phyloP scores from a whole-genome alignment of 805 yeast genomes.

The Metschnikowia lunata region DNA sequence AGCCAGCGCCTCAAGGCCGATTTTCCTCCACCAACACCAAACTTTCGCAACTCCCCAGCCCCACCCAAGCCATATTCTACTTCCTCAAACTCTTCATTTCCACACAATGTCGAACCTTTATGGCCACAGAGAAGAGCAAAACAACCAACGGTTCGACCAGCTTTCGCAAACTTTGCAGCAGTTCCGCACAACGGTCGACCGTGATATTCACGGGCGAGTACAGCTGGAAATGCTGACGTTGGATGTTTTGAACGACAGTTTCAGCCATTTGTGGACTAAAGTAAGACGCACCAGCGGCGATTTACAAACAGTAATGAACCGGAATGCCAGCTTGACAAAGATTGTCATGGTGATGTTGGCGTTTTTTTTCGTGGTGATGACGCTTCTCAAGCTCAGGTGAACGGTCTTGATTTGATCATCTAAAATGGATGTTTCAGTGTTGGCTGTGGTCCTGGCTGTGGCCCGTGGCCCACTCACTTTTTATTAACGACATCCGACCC shows the following conservation, averaged over 20 bases:
- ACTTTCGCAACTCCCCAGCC: too few species aligned
- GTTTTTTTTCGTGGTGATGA: conserved; percentile 36
- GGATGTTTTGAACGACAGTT: conserved; percentile 37
- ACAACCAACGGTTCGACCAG: conserved; percentile 40
- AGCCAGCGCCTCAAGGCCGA: too few species aligned
- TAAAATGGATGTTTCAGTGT: too few species aligned
- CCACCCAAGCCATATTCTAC: background rate
- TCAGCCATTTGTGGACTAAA: conserved; percentile 33
- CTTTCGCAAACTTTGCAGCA: conserved; percentile 40
- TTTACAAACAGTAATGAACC: conserved; percentile 35
- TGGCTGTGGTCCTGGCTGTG: too few species aligned
- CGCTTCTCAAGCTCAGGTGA: conserved; percentile 31
- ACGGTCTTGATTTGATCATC: too few species aligned
- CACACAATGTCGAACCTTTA: conserved; percentile 23
- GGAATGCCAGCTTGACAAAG: conserved; percentile 39
- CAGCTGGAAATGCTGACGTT: conserved; percentile 38
- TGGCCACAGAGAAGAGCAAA: conserved; percentile 40
- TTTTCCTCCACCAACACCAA: too few species aligned
- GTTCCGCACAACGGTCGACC: conserved; percentile 39
- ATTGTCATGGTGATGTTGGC: conserved; percentile 33
- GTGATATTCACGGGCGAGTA: conserved; percentile 39
- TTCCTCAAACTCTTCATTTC: background rate
- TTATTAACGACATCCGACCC: conserved; percentile 69
- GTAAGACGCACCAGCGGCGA: conserved; percentile 41
- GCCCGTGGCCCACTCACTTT: conserved; percentile 3